Evolutionary conservation across 805 yeast genomes (phyloP), one percentile per base, ranked within the genome.

Genomic region (Kazachstania taianensis): DNA sequence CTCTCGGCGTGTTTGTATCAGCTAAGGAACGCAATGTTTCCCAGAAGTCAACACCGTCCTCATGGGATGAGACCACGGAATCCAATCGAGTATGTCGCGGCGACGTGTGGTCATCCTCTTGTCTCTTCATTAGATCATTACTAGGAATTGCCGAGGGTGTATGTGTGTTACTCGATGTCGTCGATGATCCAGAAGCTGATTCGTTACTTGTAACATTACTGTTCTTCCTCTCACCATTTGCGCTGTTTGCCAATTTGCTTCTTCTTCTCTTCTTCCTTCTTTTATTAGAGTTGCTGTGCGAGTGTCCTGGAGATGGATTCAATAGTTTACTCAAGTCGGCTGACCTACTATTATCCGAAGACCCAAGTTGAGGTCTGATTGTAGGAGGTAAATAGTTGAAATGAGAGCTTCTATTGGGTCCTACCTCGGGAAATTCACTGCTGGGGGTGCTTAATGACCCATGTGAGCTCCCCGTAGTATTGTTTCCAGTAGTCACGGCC

Each of bases 341-440:
- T 28, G 66, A 70, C 30, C 57, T 61, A 17, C 68, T 62, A n/a
- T 72, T 55, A 18, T 61, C 64, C 0, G 82, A 75, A 1, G 83
- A 75, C 16, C 67, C 77, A 30, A 81, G 57, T 45, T 75, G 78
- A 1, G 89, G 92, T 33, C 75, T 80, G 41, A 76, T 80, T 5
- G 81, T 73, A 2, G 86, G 80, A 10, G 87, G 84, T 18, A 81
- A 58, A 47, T 78, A 79, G 53, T 79, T 80, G 63, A 81, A 81
- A 61, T 81, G 92, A 33, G 77, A 77, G 40, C 65, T 72, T 50
- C 87, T 59, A 30, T 71, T 66, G 2, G 75, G 59, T 24, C 70
- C 73, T 4, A 74, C 59, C 36, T 74, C 80, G n/a, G 49, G 50
- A 12, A 51, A 10, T 10, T 53, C 61, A 28, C 45, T 46, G 16